Percentiles rank a stretch among this genome's conserved stretches.
phyloP scores from a whole-genome alignment of 2,329 filamentous ascomycete species.

The Botrytis galanthina region DNA sequence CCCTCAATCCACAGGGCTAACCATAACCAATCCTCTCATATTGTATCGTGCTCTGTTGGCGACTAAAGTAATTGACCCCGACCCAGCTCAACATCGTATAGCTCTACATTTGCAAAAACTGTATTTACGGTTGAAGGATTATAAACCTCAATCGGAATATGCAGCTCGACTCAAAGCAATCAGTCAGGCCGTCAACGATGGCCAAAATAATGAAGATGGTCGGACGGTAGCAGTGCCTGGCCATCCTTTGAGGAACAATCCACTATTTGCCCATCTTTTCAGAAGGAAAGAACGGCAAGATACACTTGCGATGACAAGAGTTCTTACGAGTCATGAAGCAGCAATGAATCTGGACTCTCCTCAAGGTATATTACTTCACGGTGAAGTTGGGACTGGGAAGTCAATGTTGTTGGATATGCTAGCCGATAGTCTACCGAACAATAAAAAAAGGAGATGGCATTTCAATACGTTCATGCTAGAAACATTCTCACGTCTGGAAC shows the following conservation, averaged over 20 bases:
- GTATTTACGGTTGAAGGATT: slow-evolving; percentile 74
- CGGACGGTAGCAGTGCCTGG: slow-evolving; percentile 48
- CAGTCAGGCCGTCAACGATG: slow-evolving; percentile 43
- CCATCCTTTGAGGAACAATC: slow-evolving; percentile 58
- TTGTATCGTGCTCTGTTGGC: slow-evolving; percentile 72
- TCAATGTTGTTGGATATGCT: slow-evolving; percentile 82
- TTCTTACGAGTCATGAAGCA: slow-evolving; percentile 67
- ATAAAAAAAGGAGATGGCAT: slow-evolving; percentile 73
- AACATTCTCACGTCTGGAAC: slow-evolving; percentile 68
- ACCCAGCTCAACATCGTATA: slow-evolving; percentile 69
- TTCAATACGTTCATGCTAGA: slow-evolving; percentile 88
- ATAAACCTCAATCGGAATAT: slow-evolving; percentile 71
- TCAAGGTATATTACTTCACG: slow-evolving; percentile 71
- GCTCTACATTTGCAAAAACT: slow-evolving; percentile 76
- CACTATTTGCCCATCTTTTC: slow-evolving; percentile 59
- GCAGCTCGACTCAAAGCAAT: slow-evolving; percentile 62
- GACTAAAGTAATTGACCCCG: slow-evolving; percentile 60
- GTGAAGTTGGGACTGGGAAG: slow-evolving; percentile 80
- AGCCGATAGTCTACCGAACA: slow-evolving; percentile 72
- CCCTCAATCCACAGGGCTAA: slow-evolving; percentile 46
- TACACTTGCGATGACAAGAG: slow-evolving; percentile 62
- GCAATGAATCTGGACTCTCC: slow-evolving; percentile 72
- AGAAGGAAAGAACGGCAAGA: slow-evolving; percentile 53
- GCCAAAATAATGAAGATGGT: slow-evolving; percentile 37
- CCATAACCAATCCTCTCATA: slow-evolving; percentile 70